Base-by-base conservation (phyloP, 2,329 filamentous ascomycete species). In the Botrytis elliptica region DNA sequence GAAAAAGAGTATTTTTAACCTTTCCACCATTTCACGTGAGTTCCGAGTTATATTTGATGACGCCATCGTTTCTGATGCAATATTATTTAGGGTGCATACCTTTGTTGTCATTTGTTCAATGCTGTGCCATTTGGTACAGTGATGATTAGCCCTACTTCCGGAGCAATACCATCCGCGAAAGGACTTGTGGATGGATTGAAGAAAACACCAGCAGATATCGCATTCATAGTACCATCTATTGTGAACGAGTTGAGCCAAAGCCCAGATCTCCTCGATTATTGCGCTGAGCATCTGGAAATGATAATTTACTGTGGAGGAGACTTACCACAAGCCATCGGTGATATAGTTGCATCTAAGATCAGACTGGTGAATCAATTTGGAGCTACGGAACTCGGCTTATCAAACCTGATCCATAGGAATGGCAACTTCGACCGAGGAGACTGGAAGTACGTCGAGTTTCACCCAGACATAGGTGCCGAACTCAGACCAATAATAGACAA, bases 391-490 rank as follows among this genome's bases (percentile, higher is more conserved):
- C 33, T 49, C 2, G 70, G 60, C 9, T 25, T 65, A 6, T 12
- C 38, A 25, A 69, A 69, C 38, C 20, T 20, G 40, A 29, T 71
- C 29, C 44, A 49, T 71, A 33, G 29, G 20, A 46, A n/a, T 57
- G 40, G 29, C 25, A 18, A 20, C 7, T 44, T 29, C 6, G 22
- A 38, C 20, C 57, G 68, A 44, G 22, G 25, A 14, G 42, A 46
- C 40, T 72, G 70, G 70, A 42, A 33, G 29, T 70, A 63, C 14
- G 20, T 70, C 20, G 36, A 49, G 38, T 46, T 62, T 36, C 52
- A 70, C n/a, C n/a, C 81, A 64, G 79, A 79, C 3, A 83, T 79
- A 73, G 82, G 82, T 0, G 77, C 82, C 0, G 67, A 79, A 20
- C n/a, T 63, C 12, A 40, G 38, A n/a, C 38, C 36, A 18, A 0